phyloP scores from a whole-genome alignment of 495 filamentous ascomycete species.

The Aspergillus kassunensis region DNA sequence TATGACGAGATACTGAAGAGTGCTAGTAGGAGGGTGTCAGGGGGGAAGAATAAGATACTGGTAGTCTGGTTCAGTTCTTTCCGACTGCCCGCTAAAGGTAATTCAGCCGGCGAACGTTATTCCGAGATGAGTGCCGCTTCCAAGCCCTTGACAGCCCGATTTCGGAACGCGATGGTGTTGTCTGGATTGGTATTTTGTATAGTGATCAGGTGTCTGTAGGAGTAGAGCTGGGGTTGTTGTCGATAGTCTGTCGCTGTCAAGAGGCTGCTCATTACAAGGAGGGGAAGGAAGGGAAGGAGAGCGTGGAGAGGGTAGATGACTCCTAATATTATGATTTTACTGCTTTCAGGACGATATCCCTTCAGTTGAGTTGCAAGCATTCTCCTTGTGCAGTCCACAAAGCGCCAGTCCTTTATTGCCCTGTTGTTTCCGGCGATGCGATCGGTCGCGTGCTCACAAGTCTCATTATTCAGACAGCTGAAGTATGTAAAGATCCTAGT shows the following conservation, averaged over 20 bases:
- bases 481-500: no score
- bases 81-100: constrained; percentile 16
- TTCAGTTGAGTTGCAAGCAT: constrained; percentile 3
- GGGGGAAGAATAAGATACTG: constrained; percentile 10
- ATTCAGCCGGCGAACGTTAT: constrained; percentile 26
- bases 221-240: not conserved
- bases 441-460: constrained; percentile 8
- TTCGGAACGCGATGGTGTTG: no score
- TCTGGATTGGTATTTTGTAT: no score
- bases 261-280: not conserved
- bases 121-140: constrained; percentile 12
- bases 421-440: constrained; percentile 14
- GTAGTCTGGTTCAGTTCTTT: constrained; percentile 18
- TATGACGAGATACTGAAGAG: not conserved
- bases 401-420: not conserved
- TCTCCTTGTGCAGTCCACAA: constrained; percentile 2
- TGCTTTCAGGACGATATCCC: constrained; percentile 9
- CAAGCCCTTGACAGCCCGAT: not conserved
- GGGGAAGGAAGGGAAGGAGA: not conserved
- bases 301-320: not conserved
- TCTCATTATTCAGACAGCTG: no score
- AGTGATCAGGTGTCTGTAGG: no score
- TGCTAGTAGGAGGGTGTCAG: constrained; percentile 14
- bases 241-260: not conserved
- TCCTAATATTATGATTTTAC: constrained; percentile 4